Evolutionary conservation across 192 early-diverging fungal species (phyloP).

Genomic region (Backusella westeae): DNA sequence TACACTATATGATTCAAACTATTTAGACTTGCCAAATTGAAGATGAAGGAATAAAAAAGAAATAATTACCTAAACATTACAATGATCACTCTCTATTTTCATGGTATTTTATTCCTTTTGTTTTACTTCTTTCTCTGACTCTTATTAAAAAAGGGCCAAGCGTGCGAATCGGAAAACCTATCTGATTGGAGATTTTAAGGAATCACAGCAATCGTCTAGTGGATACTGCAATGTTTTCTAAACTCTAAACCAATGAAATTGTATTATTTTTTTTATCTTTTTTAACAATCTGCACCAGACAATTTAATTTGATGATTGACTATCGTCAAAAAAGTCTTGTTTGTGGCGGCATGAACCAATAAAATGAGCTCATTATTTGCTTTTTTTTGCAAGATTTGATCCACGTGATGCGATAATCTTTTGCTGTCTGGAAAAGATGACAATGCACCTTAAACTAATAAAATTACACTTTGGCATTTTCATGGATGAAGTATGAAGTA

Average conservation of each 20-base stretch:
- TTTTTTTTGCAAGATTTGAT: background rate
- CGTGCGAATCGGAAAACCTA: background rate
- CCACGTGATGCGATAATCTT: background rate
- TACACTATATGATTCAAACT: background rate
- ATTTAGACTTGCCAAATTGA: background rate
- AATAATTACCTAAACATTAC: background rate
- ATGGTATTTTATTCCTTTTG: background rate
- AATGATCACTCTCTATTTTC: background rate
- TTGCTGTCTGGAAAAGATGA: background rate
- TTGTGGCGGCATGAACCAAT: background rate
- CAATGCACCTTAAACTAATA: background rate
- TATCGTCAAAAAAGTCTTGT: background rate
- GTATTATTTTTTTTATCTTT: background rate
- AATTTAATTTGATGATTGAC: background rate
- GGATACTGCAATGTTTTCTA: background rate
- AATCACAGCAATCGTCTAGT: background rate
- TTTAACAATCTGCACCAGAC: background rate
- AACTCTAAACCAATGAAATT: background rate
- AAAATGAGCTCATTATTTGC: background rate
- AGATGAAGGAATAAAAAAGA: background rate
- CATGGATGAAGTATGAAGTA: background rate
- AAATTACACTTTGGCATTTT: background rate
- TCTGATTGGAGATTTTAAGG: background rate
- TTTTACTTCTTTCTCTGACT: background rate
- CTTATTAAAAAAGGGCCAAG: conserved; percentile 2